phyloP scores from a whole-genome alignment of 2,329 filamentous ascomycete genomes.

The Microcyclosporella mali region DNA sequence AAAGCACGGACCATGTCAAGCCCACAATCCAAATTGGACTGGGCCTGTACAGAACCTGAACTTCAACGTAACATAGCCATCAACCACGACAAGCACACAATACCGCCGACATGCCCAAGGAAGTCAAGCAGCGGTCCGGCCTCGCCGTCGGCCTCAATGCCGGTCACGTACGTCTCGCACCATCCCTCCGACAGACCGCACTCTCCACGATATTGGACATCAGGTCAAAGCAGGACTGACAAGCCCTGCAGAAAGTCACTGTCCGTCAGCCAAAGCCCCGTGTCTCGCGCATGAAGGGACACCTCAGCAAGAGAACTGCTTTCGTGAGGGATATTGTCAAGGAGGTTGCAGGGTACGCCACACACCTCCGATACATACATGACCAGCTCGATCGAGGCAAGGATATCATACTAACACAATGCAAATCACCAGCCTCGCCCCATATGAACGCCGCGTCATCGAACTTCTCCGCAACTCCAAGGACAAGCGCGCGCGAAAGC shows the following conservation, averaged over 20 bases:
- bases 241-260: slow-evolving; percentile 42
- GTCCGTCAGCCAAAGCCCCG: slow-evolving; percentile 45
- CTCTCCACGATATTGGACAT: too few species aligned
- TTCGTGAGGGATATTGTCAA: slow-evolving; percentile 97
- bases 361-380: slow-evolving; percentile 6
- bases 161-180: slow-evolving; percentile 55
- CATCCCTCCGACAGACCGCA: slow-evolving; percentile 6
- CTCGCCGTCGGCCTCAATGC: slow-evolving; percentile 58
- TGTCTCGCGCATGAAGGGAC: slow-evolving; percentile 74
- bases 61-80: background rate
- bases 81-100: slow-evolving; percentile 17
- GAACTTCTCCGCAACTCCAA: slow-evolving; percentile 98
- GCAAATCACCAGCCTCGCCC: slow-evolving; percentile 35
- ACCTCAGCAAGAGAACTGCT: slow-evolving; percentile 91
- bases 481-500: slow-evolving; percentile 98
- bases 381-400: background rate
- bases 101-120: slow-evolving; percentile 44
- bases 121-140: slow-evolving; percentile 49
- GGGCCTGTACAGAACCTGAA: too few species aligned
- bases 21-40: too few species aligned
- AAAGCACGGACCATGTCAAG: too few species aligned
- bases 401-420: slow-evolving; percentile 13
- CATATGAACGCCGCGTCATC: slow-evolving; percentile 92
- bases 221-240: slow-evolving; percentile 18
- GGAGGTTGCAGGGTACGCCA: slow-evolving; percentile 94